phyloP scores from a whole-genome alignment of 2,329 filamentous ascomycete genomes.

The Fusarium sp. region DNA sequence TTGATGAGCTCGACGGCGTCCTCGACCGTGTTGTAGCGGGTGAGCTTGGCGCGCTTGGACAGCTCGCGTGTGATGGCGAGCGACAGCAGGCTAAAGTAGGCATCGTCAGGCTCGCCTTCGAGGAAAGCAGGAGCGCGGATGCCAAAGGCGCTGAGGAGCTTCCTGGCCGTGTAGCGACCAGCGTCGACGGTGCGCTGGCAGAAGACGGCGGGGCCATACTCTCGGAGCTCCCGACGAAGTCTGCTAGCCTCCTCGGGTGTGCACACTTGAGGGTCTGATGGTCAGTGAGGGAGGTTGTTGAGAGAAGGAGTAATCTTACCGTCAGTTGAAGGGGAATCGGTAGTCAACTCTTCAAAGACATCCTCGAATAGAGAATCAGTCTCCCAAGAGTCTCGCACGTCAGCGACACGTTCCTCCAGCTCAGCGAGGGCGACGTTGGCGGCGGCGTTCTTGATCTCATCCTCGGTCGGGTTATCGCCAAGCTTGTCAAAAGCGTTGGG shows the following conservation, averaged over 20 bases:
- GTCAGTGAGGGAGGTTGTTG: conserved; percentile 7
- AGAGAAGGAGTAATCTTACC: conserved; percentile 52
- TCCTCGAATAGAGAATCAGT: conserved; percentile 74
- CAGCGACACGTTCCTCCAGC: conserved; percentile 64
- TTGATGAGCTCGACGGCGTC: conserved; percentile 85
- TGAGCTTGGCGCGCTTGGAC: conserved; percentile 82
- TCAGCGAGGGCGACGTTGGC: conserved; percentile 55
- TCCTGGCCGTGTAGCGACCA: conserved; percentile 80
- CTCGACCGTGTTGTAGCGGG: conserved; percentile 84
- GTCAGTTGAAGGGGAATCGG: conserved; percentile 61
- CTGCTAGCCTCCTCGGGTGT: conserved; percentile 75
- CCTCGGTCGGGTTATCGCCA: conserved; percentile 49
- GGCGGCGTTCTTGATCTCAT: conserved; percentile 52
- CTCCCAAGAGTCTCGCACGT: conserved; percentile 69
- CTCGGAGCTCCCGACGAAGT: conserved; percentile 78
- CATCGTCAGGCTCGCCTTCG: conserved; percentile 74
- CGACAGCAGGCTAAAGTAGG: conserved; percentile 80
- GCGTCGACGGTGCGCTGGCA: conserved; percentile 77
- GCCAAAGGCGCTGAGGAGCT: conserved; percentile 87
- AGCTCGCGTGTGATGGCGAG: conserved; percentile 85
- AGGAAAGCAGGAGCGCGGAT: conserved; percentile 80
- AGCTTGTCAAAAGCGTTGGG: conserved; percentile 52
- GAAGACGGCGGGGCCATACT: conserved; percentile 83
- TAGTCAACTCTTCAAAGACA: conserved; percentile 67
- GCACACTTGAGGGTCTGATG: conserved; percentile 64